Percentiles rank a stretch among this genome's conserved stretches.
phyloP scores from a whole-genome alignment of 805 yeast species.

The Metschnikowia sp. region DNA sequence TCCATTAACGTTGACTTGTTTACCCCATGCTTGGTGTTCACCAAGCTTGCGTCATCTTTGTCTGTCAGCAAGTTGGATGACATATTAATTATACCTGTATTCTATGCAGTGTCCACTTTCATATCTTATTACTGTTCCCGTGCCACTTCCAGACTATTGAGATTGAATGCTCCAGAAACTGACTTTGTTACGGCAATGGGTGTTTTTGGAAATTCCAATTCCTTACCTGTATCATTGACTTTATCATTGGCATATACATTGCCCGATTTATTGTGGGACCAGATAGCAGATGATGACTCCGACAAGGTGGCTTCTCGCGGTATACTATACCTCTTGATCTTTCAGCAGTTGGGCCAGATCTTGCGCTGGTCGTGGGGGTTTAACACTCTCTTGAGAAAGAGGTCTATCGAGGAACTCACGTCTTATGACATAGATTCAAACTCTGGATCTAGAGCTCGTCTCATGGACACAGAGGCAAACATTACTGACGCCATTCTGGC shows the following conservation, averaged over 20 bases:
- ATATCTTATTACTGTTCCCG: slow-evolving; percentile 67
- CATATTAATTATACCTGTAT: slow-evolving; percentile 77
- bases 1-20: slow-evolving; percentile 83
- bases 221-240: slow-evolving; percentile 88
- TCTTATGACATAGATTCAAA: slow-evolving; percentile 1
- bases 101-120: slow-evolving; percentile 78
- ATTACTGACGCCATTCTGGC: background rate
- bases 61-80: slow-evolving; percentile 76
- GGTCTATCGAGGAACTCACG: slow-evolving; percentile 35
- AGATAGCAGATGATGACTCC: slow-evolving; percentile 58
- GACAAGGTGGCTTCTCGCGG: slow-evolving; percentile 79
- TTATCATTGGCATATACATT: slow-evolving; percentile 73
- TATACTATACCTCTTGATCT: slow-evolving; percentile 65
- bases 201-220: slow-evolving; percentile 93
- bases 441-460: background rate
- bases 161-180: slow-evolving; percentile 68
- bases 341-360: slow-evolving; percentile 81
- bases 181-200: slow-evolving; percentile 97
- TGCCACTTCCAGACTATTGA: slow-evolving; percentile 48
- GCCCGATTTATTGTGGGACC: slow-evolving; percentile 76
- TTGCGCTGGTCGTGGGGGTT: slow-evolving; percentile 88
- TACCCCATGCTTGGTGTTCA: slow-evolving; percentile 92
- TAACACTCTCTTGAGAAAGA: slow-evolving; percentile 59
- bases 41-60: slow-evolving; percentile 66
- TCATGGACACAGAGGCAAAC: slow-evolving; percentile 2